Conservation (phyloP, 345 rosid genomes). For the Cardamine occulta region DNA sequence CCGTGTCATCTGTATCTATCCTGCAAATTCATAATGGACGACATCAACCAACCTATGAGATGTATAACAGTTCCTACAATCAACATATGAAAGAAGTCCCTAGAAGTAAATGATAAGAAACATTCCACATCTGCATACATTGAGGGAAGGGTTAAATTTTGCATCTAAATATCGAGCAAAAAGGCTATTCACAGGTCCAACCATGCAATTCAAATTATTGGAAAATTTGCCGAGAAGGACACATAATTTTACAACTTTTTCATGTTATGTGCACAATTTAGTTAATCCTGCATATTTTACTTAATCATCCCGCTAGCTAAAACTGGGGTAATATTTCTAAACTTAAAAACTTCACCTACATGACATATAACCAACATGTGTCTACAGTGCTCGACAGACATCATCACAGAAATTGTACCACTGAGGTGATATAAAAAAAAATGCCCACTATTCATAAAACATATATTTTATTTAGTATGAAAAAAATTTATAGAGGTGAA, state of each 20-base stretch:
- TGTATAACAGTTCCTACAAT: slow-evolving; percentile 17
- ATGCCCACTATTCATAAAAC: background rate
- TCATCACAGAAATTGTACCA: slow-evolving; percentile 16
- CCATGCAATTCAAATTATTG: slow-evolving; percentile 26
- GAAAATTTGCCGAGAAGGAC: background rate
- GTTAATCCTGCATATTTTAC: slow-evolving; percentile 9
- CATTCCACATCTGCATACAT: slow-evolving; percentile 13
- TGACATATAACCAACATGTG: slow-evolving; percentile 17
- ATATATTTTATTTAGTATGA: background rate
- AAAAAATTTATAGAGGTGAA: background rate
- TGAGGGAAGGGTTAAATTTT: slow-evolving; percentile 12
- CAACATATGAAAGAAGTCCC: slow-evolving; percentile 24
- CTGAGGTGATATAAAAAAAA: background rate
- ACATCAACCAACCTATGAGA: slow-evolving; percentile 34
- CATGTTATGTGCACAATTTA: slow-evolving; percentile 16
- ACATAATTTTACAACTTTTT: slow-evolving; percentile 8
- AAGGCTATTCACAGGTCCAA: slow-evolving; percentile 22
- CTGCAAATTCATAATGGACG: slow-evolving; percentile 56
- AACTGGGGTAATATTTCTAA: slow-evolving; percentile 16
- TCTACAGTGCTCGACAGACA: slow-evolving; percentile 17
- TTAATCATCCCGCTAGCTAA: background rate
- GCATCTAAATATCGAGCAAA: slow-evolving; percentile 19
- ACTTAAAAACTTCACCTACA: background rate
- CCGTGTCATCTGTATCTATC: slow-evolving; percentile 63
- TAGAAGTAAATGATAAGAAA: slow-evolving; percentile 14